Base-by-base conservation (phyloP, 2,329 filamentous ascomycete species). In the Coniochaeta pulveracea region DNA sequence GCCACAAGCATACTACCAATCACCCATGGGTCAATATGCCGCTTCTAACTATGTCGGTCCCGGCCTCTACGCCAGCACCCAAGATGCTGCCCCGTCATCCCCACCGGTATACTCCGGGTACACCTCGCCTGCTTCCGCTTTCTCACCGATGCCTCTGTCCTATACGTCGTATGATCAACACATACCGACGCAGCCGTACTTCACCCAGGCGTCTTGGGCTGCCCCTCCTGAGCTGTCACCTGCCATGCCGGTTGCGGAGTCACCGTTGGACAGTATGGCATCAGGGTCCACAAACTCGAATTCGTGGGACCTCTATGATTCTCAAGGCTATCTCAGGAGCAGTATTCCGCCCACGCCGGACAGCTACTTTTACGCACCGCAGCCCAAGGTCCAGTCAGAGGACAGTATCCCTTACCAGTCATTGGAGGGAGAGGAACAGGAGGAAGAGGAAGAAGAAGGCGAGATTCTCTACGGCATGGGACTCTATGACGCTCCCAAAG, bases 391-490 rank as follows among this genome's bases (percentile, higher is more conserved):
- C 8, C 51, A 64, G 19, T 52, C 65, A 9, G 67, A 75, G 30
- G 68, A 71, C 37, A 50, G 56, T 5, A 62, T 66, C 32, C 54
- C 61, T 9, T 71, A 65, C 39, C 58, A 67, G 35, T 44, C 65
- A 5, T 54, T 72, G 16, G 28, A 31, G 28, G 28, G 18, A 4
- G 28, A 31, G 28, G 64, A 69, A 19, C n/a, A n/a, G n/a, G 64
- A 72, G 24, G 49, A 58, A 9, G 62, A 71, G 30, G 72, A 74
- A 18, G 51, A 64, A 17, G 61, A 69, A 10, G 79, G 75, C 23
- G 81, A 86, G 47, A 79, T 85, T 38, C 65, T 89, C 2, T 68
- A 86, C n/a, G 83, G 83, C 14, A 79, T 91, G 70, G 84, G 84
- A 1, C 68, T 91, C 0, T 91, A 91, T 52, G 83, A 85, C 46